Base-by-base conservation (phyloP, 2,329 filamentous ascomycete genomes). In the Pleomassaria siparia region DNA sequence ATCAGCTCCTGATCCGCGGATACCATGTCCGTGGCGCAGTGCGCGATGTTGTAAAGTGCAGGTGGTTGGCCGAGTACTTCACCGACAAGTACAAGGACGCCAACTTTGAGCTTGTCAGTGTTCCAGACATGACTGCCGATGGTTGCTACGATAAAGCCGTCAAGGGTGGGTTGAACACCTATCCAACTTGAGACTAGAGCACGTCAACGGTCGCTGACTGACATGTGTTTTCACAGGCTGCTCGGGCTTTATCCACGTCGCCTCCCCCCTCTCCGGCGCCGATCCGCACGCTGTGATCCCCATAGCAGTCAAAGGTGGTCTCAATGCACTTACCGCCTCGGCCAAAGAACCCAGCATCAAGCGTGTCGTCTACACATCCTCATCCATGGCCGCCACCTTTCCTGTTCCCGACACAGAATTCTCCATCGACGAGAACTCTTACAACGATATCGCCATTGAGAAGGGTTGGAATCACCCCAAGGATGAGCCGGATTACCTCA, bases 201-300 rank as follows among this genome's bases (percentile, higher is more conserved):
- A 8, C 12, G 25, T 7, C 5, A 9, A 13, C 10, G 13, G 6
- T 30, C 15, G 29, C 29, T 13, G 8, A 11, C 12, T 30, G 29
- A 30, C 12, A 13, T n/a, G 29, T 30, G 29, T 30, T 12, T 8
- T 8, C 43, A 1, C 18, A 71, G 71, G 71, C n/a, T 67, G 69
- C 16, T 60, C 66, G 3, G 74, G 71, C 4, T 62, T 79, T 24
- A 63, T 70, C 13, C 76, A 79, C 47, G 64, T 75, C 10, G 77
- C 77, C 4, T 69, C 70, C 21, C 62, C 72, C 32, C 39, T 73
- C 1, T 63, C 62, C 1, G 71, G 75, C 46, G 60, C 57, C n/a
- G 53, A 66, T 35, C 41, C 43, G 26, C 66, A 80, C 32, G 59
- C 67, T 1, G 71, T 77, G 15, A 73, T 80, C 24, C 67, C 72